phyloP scores from a whole-genome alignment of 352 stramenopile genomes.

The Hyphochytrium catenoides region DNA sequence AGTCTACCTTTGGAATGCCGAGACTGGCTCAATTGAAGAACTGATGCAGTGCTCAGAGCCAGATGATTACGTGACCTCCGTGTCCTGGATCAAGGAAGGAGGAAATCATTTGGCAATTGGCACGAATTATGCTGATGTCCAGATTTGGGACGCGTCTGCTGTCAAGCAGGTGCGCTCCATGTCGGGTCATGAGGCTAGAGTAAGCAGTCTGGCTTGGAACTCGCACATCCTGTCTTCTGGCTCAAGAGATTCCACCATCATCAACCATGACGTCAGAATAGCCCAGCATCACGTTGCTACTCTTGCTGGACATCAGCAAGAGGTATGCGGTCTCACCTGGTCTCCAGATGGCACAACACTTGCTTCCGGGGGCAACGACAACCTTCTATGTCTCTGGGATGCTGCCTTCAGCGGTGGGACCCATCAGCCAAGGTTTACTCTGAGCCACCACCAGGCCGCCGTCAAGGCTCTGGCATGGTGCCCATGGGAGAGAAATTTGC shows the following conservation, averaged over 20 bases:
- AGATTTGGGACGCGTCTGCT: conserved; percentile 89
- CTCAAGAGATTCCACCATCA: conserved; percentile 77
- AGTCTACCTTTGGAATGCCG: conserved; percentile 96
- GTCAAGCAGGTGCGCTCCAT: conserved; percentile 77
- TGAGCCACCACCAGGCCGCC: conserved; percentile 83
- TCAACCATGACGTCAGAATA: conserved; percentile 76
- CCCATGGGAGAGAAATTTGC: conserved; percentile 86
- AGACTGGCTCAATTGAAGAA: conserved; percentile 82
- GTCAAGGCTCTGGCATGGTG: conserved; percentile 98
- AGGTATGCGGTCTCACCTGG: conserved; percentile 93
- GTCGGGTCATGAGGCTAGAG: conserved; percentile 65
- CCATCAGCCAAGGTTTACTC: too few relatives aligned
- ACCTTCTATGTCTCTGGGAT: conserved; percentile 88
- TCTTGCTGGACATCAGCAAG: conserved; percentile 78
- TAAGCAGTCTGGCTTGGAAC: conserved; percentile 91
- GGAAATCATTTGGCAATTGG: conserved; percentile 77
- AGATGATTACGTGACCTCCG: conserved; percentile 86
- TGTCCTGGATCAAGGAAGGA: conserved; percentile 79
- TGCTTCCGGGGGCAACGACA: conserved; percentile 94
- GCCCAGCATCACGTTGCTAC: conserved; percentile 65
- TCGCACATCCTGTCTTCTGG: conserved; percentile 74
- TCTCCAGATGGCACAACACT: conserved; percentile 82
- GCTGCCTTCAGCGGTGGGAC: conserved; percentile 14
- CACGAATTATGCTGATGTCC: conserved; percentile 72
- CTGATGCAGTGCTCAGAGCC: conserved; percentile 57